Base-by-base conservation (phyloP, 768 basidiomycete genomes). In the Leccinum aurantiacum region DNA sequence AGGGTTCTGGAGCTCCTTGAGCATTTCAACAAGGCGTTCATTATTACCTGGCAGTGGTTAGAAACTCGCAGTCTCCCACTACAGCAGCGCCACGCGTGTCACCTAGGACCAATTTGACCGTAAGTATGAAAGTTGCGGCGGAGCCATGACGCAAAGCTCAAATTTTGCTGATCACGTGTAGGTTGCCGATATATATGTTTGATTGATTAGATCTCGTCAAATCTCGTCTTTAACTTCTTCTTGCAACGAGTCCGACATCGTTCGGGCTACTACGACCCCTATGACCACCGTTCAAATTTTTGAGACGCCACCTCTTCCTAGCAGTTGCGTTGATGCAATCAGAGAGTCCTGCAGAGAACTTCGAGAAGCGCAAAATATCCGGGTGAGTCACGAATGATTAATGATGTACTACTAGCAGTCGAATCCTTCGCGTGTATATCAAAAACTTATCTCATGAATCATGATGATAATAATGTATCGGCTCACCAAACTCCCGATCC, bases 261-360 rank as follows among this genome's bases (percentile, higher is more conserved):
- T 29, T 24, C 33, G 7, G 14, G 11, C 35, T 17, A 47, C 41
- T 52, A 24, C 31, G 11, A 38, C 48, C 24, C 46, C 6, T 33
- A 72, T 71, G 67, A n/a, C 59, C 22, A 25, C 53, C 24, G 58
- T 41, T n/a, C 8, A 38, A 50, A 52, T 15, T 27, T 24, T 41
- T n/a, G 8, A 41, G 60, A 65, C 27, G 73, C 84, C 56, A 83
- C 86, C 60, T 72, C 80, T 49, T 75, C 81, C 54, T 77, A 82
- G 22, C 62, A 69, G 31, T 37, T 88, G 79, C 66, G 62, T 88
- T 17, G 64, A 78, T 38, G 78, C 82, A 14, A 80, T 91, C 38
- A 80, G 82, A 52, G 69, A 79, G 52, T 85, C 88, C 4, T 81
- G 84, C 19, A 74, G 72, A 55, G 71, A 77, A 24, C 69, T 86